Percentiles rank a stretch among this genome's conserved stretches.
Conservation (phyloP, 2,329 filamentous ascomycete genomes). For the Xenoacremonium recifei region DNA sequence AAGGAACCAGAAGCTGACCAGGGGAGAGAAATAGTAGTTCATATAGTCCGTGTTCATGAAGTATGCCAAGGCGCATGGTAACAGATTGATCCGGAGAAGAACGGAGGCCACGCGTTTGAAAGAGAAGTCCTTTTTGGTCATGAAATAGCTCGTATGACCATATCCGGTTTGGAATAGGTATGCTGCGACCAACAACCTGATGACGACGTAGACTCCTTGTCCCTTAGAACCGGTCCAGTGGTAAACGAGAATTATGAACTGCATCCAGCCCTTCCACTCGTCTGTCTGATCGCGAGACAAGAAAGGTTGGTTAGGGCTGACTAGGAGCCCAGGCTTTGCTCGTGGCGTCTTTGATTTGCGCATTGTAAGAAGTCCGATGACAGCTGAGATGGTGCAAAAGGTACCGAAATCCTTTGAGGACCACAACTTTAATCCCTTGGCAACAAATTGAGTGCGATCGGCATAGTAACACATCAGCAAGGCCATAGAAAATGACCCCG, state of each 20-base stretch:
- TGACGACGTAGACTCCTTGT: conserved; percentile 47
- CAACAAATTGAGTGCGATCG: conserved; percentile 27
- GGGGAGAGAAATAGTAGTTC: conserved; percentile 57
- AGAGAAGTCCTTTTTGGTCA: conserved; percentile 56
- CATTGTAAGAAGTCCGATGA: conserved; percentile 15
- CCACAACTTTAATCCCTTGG: conserved; percentile 23
- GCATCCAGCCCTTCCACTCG: conserved; percentile 68
- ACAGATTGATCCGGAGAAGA: conserved; percentile 56
- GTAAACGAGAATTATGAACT: conserved; percentile 52
- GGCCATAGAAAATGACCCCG: conserved; percentile 24
- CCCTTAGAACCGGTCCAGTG: conserved; percentile 56
- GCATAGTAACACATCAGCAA: conserved; percentile 27
- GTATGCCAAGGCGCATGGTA: conserved; percentile 52
- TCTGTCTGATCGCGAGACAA: conserved; percentile 53
- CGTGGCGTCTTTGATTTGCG: conserved; percentile 13
- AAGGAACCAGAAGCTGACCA: conserved; percentile 62
- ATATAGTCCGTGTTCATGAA: conserved; percentile 53
- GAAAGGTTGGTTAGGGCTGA: conserved; percentile 14
- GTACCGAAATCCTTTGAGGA: conserved; percentile 16
- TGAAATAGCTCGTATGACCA: conserved; percentile 59
- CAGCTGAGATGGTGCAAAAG: conserved; percentile 4
- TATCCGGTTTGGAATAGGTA: conserved; percentile 64
- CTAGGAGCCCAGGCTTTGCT: background rate
- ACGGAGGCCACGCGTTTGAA: conserved; percentile 48
- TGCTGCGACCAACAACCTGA: conserved; percentile 52